Evolutionary conservation across 176 grass and related monocot genomes (phyloP), one percentile per base, ranked within the genome.

Genomic region (Aegilops speltoides): DNA sequence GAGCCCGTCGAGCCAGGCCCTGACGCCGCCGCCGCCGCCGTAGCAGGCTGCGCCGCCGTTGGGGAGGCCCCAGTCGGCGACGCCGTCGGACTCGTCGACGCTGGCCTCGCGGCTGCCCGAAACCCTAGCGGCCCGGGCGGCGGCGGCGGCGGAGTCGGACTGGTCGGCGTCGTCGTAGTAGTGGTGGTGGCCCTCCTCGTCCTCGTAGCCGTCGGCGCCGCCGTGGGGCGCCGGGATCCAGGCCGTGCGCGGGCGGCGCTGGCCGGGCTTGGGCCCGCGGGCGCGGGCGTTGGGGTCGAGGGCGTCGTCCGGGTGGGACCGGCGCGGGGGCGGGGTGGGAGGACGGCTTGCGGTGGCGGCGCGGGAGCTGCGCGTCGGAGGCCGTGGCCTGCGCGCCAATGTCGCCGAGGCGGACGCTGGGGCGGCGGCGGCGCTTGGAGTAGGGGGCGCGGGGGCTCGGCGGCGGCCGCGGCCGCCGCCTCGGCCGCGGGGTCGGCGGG

Each of bases 381-480:
- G 92, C 78, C 37, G 89, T 85, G 48, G 81, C 77, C n/a, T 82
- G 66, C 10, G 86, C 85, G 38, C 90, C 93, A 52, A 98, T 95
- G 82, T 98, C 96, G 41, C 93, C 91, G 54, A 98, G 96, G 83
- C 96, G 96, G 9, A 98, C 91, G 84, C 88, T 98, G 81, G 91
- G 93, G n/a, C 92, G 93, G 86, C 96, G 96, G 86, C 94, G 91
- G 66, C 96, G 89, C 84, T 98, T 98, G 61, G 94, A 91, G 75
- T 85, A 88, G 33, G 89, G 59, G 79, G 37, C 2, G 56, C 84
- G 52, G 23, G 77, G 54, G 61, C 5, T 80, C 60, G 8, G n/a
- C 74, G 0, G 81, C 78, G 4, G 81, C 78, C 5, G 84, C 52
- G 1, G 52, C 45, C 9, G 45, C 54, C 54, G 54, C 65, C 7